Evolutionary conservation across 2,329 filamentous ascomycete species (phyloP), one percentile per base, ranked within the genome.

Genomic region (Fusarium agapanthi): DNA sequence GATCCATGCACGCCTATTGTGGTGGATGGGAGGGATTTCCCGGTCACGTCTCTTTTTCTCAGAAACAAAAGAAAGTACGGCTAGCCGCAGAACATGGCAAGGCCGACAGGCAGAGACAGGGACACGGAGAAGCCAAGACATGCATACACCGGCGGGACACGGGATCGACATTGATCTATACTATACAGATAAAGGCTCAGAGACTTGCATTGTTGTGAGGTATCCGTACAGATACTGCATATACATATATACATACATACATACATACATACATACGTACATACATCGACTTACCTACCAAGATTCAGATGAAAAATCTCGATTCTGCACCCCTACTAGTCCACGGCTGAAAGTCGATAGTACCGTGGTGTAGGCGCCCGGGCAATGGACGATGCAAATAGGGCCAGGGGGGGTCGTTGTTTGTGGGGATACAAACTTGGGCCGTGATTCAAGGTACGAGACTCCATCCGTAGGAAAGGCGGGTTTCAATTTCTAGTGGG

Each of bases 251-350:
- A 24, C n/a, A n/a, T n/a, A n/a, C n/a, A n/a, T n/a, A n/a, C n/a
- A 34, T 34, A 22, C 47, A 34, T 26, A 45, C 20, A 26, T 18
- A 20, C 28, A 35, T 35, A 13, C 18, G 13, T 45, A 24, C 28
- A 32, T n/a, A 30, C 28, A n/a, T 30, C 22, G 16, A 47, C 40
- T 38, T 41, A 55, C 53, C 24, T 54, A 59, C 61, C 58, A 64
- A 51, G 74, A 76, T 76, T 63, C 66, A 74, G 70, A 75, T 76
- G 72, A 67, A 63, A 76, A 76, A 76, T 76, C 74, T 75, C 72
- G 74, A 76, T 75, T 75, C 32, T 10, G 14, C 54, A 45, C n/a
- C 28, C 30, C 40, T 56, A 30, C 38, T 57, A 32, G 38, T 26
- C 38, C 53, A 58, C 55, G 63, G 43, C 44, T 65, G 60, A 30